Base-by-base conservation (phyloP, 1,284 basidiomycete species). In the Leccinum proliferum region DNA sequence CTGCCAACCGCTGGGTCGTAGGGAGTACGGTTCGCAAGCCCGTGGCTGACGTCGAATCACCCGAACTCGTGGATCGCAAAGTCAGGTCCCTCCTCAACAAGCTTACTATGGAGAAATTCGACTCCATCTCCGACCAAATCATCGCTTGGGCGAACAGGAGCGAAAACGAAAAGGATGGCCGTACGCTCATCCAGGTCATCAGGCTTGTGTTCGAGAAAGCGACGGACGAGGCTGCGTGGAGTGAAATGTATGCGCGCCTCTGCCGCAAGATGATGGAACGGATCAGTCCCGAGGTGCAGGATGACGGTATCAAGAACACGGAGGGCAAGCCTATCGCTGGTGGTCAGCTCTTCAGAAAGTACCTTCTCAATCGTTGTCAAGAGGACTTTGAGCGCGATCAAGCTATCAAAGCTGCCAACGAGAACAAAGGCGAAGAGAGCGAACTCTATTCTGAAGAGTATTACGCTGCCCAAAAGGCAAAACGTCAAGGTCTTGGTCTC, bases 131-230 rank as follows among this genome's bases (percentile, higher is more conserved):
- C 5, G 85, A 90, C 70, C 93, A 97, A 77, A 94, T 98, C 72
- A 90, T 98, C 67, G 79, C 84, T 18, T 98, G 92, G 92, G 96
- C 94, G 55, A 97, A 98, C 85, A 94, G 88, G 80, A 94, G 92
- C 7, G 88, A 90, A 77, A 84, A 89, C 68, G 96, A 99, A 83
- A 92, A 86, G 73, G 94, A 98, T 73, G 96, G 95, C 4, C 86
- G 92, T 65, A 97, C 95, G 2, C 85, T 98, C 69, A 94, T 96
- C 69, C 93, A 96, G 71, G 96, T 98, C 73, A 98, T 97, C 77
- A 88, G 90, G 67, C 88, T 98, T 61, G 93, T 98, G 55, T 98
- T 98, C 76, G 95, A 98, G 77, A 96, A 96, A 82, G 95, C 95
- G 4, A 97, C 93, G 25, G 93, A 96, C 77, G 95, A 98, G 77